Base-by-base conservation (phyloP, 495 filamentous ascomycete species). In the Collariella sp. region DNA sequence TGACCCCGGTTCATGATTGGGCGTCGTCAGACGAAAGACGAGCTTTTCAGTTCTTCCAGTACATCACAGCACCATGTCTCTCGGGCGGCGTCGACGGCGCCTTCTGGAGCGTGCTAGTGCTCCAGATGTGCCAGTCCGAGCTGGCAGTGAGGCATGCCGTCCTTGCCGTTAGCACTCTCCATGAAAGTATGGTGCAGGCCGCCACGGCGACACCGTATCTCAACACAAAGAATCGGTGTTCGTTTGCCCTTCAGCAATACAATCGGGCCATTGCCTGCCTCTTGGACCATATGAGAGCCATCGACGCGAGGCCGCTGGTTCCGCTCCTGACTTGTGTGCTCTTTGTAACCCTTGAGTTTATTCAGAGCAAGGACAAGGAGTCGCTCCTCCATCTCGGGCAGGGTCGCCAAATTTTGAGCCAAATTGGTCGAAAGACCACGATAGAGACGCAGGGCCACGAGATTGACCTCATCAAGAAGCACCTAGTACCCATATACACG, bases 101-200 rank as follows among this genome's bases (percentile, higher is more conserved):
- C 51, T 83, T 84, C 56, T 83, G 80, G 81, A 64, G 74, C 24
- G 73, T 71, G 11, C 62, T 79, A 18, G 73, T 83, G 7, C 74
- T 80, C 5, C 79, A 81, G 61, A 71, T 79, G 15, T 78, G 77
- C 54, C 78, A 73, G 34, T 65, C 65, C 42, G 79, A 83, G 54
- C 78, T 81, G 0, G 79, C 79, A 0, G 74, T 83, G 1, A 79
- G 79, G 63, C 79, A 83, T 60, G 81, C 80, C 26, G 76, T 83
- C 9, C 66, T 78, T 9, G 74, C 74, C 36, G 72, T 84, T 24
- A 78, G 78, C 63, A 72, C 76, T 9, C 63, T 83, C 15, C 80
- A 80, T 55, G 79, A 75, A 45, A 58, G 47, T 33, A 66, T 69
- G 63, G 57, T 63, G 40, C 65, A 65, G 39, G 54, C 34, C 24